These are phyloP conservation scores for Pythium sp. DNA, from an alignment of 352 stramenopile genomes.

Conservation along the genomic window DNA sequence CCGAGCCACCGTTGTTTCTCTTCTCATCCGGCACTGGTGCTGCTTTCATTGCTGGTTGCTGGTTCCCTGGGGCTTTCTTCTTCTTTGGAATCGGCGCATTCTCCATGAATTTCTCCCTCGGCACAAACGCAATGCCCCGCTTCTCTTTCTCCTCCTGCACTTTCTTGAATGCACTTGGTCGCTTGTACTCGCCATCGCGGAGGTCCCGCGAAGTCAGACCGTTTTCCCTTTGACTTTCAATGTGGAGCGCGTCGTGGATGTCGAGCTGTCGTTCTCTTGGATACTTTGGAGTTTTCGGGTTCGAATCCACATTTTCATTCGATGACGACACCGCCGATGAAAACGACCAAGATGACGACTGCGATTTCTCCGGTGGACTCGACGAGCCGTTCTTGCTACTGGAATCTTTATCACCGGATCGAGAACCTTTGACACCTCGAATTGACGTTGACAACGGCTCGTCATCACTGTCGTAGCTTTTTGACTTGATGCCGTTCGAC, in stretches of 20 bases:
- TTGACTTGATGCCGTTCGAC: slow-evolving; percentile 18
- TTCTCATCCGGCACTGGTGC: neutral
- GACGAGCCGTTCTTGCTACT: neutral
- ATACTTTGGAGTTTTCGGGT: slow-evolving; percentile 20
- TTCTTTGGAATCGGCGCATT: slow-evolving; percentile 54
- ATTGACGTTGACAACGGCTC: slow-evolving; percentile 5
- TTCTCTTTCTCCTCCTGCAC: slow-evolving; percentile 40
- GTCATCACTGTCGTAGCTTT: slow-evolving; percentile 12
- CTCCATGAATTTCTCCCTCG: slow-evolving; percentile 43
- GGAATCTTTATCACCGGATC: neutral
- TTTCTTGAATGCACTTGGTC: slow-evolving; percentile 55
- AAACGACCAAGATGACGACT: slow-evolving; percentile 6
- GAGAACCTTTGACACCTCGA: slow-evolving; percentile 1
- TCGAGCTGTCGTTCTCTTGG: slow-evolving; percentile 47
- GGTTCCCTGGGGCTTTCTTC: slow-evolving; percentile 11
- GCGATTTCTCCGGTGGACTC: slow-evolving; percentile 1
- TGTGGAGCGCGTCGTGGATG: slow-evolving; percentile 55
- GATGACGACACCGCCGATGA: slow-evolving; percentile 1
- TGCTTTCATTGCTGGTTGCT: neutral
- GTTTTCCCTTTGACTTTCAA: slow-evolving; percentile 36
- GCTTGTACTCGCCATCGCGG: slow-evolving; percentile 36
- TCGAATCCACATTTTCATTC: slow-evolving; percentile 12
- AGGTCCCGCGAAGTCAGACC: slow-evolving; percentile 28
- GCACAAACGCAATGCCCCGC: slow-evolving; percentile 36
- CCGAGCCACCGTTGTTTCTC: slow-evolving; percentile 7